These are phyloP conservation scores for Tulasnella sp. DNA, from an alignment of 768 basidiomycete genomes.

Conservation along the genomic window DNA sequence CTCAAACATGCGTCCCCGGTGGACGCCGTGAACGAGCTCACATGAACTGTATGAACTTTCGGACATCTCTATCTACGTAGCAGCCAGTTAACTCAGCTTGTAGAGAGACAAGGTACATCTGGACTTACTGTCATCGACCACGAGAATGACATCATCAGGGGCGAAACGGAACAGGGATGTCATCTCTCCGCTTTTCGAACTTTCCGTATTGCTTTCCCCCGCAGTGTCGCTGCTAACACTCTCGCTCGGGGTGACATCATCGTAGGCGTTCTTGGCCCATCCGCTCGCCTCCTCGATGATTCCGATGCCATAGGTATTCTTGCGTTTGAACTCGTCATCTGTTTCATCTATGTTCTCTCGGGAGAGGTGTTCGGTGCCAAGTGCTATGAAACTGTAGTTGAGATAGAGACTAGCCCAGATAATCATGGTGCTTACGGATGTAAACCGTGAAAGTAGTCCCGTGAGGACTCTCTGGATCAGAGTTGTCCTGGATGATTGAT, in stretches of 20 bases:
- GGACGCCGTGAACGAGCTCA: too few relatives aligned
- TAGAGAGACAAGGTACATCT: too few relatives aligned
- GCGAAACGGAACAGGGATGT: slow-evolving; percentile 27
- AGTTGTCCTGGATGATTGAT: slow-evolving; percentile 25
- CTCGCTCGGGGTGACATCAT: not conserved
- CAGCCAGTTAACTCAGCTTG: too few relatives aligned
- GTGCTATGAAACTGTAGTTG: too few relatives aligned
- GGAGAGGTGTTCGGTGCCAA: slow-evolving; percentile 28
- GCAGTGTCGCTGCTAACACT: slow-evolving; percentile 19
- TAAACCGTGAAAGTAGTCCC: slow-evolving; percentile 28
- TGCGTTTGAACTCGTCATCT: not conserved
- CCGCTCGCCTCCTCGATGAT: slow-evolving; percentile 32
- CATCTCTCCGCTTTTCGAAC: slow-evolving; percentile 26
- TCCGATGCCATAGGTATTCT: slow-evolving; percentile 26
- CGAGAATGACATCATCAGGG: slow-evolving; percentile 26
- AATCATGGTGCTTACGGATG: slow-evolving; percentile 19
- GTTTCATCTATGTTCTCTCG: slow-evolving; percentile 23
- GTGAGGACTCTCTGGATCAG: slow-evolving; percentile 23
- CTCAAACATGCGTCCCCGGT: too few relatives aligned
- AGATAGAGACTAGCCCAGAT: too few relatives aligned
- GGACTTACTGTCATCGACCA: slow-evolving; percentile 23
- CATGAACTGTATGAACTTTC: slow-evolving; percentile 27
- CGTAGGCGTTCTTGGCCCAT: slow-evolving; percentile 21
- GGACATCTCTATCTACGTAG: slow-evolving; percentile 24
- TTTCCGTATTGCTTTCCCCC: slow-evolving; percentile 20